phyloP scores from a whole-genome alignment of 441 rosid species.

The Gossypium davidsonii region DNA sequence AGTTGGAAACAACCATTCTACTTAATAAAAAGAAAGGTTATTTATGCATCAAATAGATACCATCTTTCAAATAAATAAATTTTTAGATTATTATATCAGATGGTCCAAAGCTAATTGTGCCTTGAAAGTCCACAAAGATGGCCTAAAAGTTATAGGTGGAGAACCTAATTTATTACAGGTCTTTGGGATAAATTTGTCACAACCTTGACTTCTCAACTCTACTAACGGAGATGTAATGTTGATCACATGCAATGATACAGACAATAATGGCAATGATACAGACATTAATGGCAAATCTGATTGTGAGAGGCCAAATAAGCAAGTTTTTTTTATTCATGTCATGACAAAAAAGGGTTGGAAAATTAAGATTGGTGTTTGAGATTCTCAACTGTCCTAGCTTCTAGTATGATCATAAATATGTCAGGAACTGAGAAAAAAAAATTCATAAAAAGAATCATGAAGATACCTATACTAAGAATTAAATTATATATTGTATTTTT shows the following conservation, averaged over 20 bases:
- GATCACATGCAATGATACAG: not conserved
- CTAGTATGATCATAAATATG: not conserved
- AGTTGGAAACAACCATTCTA: too few species aligned
- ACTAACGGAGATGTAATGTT: not conserved
- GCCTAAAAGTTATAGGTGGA: not conserved
- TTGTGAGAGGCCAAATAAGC: not conserved
- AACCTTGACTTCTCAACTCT: not conserved
- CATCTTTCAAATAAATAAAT: too few species aligned
- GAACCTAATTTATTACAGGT: not conserved
- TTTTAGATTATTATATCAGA: too few species aligned
- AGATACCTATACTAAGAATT: too few species aligned
- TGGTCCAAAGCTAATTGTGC: not conserved
- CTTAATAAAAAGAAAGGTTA: too few species aligned
- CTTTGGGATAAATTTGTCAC: not conserved
- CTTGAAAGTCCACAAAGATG: not conserved
- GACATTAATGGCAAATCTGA: not conserved
- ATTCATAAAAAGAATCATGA: fast-evolving
- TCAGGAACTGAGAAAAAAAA: not conserved
- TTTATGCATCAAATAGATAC: too few species aligned
- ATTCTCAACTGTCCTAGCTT: not conserved
- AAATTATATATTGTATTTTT: too few species aligned
- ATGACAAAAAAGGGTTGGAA: not conserved
- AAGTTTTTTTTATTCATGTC: not conserved
- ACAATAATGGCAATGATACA: not conserved
- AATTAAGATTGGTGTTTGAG: not conserved